Percentiles rank a stretch among this genome's conserved stretches.
These are phyloP conservation scores for Fusarium albosuccineum DNA, from an alignment of 2,329 filamentous ascomycete genomes.

Conservation along the genomic window DNA sequence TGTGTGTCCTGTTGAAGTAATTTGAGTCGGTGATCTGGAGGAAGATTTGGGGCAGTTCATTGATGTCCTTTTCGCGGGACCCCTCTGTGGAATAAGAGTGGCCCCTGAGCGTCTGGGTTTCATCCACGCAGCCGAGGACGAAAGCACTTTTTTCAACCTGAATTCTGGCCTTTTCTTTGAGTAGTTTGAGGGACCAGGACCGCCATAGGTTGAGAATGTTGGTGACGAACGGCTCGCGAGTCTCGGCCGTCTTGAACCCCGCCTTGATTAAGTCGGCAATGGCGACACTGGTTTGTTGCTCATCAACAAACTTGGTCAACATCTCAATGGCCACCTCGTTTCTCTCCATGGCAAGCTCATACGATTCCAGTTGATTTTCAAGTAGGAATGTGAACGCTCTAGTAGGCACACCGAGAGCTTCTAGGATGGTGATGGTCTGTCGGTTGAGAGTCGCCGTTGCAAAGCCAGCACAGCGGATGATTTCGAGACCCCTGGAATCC, in stretches of 20 bases:
- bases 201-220: constrained; percentile 87
- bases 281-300: constrained; percentile 82
- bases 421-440: constrained; percentile 89
- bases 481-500: constrained; percentile 79
- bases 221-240: constrained; percentile 82
- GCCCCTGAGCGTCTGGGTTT: constrained; percentile 81
- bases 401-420: constrained; percentile 78
- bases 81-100: constrained; percentile 67
- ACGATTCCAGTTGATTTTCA: constrained; percentile 73
- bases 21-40: constrained; percentile 78
- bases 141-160: constrained; percentile 86
- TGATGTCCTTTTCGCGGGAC: constrained; percentile 57
- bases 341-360: constrained; percentile 78
- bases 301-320: constrained; percentile 82
- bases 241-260: constrained; percentile 77
- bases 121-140: constrained; percentile 89
- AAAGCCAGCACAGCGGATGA: constrained; percentile 84
- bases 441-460: constrained; percentile 86
- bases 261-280: constrained; percentile 82
- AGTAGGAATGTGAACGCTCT: constrained; percentile 77
- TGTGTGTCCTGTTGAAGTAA: constrained; percentile 66
- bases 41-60: constrained; percentile 85
- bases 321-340: constrained; percentile 74
- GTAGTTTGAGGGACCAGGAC: constrained; percentile 86
- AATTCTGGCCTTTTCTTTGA: constrained; percentile 94